Evolutionary conservation across 345 rosid genomes (phyloP).

Genomic region (Pistacia integerrima): DNA sequence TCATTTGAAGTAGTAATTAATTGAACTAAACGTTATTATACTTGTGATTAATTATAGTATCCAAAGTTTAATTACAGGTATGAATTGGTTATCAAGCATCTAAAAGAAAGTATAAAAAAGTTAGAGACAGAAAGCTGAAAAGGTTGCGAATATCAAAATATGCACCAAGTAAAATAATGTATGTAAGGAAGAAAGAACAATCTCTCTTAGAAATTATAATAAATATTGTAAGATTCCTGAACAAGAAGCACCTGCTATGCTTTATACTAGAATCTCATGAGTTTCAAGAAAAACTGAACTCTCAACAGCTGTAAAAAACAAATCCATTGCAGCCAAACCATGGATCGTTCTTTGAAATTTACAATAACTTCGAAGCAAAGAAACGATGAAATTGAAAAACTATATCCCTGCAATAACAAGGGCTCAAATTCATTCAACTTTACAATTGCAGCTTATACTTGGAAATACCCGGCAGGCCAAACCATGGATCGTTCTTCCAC

Average conservation of each 20-base stretch:
- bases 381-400: not conserved
- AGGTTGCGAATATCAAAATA: conserved; percentile 2
- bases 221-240: conserved; percentile 25
- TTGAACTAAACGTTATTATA: too few species aligned
- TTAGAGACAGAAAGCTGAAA: not conserved
- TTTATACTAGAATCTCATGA: not conserved
- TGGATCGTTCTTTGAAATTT: too few species aligned
- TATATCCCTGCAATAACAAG: not conserved
- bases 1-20: not conserved
- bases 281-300: not conserved
- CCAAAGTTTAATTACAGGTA: too few species aligned
- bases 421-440: not conserved
- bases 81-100: too few species aligned
- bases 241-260: not conserved
- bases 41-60: too few species aligned
- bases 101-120: not conserved
- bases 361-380: not conserved
- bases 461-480: too few species aligned
- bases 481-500: not conserved
- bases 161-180: conserved; percentile 7
- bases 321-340: too few species aligned
- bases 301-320: not conserved
- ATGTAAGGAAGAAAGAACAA: conserved; percentile 18
- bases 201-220: conserved; percentile 30
- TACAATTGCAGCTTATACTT: too few species aligned